A percentile compares a stretch with the other conserved stretches of the same genome.
Evolutionary conservation across 2,329 filamentous ascomycete genomes (phyloP).

Genomic region (Neurospora sp.): DNA sequence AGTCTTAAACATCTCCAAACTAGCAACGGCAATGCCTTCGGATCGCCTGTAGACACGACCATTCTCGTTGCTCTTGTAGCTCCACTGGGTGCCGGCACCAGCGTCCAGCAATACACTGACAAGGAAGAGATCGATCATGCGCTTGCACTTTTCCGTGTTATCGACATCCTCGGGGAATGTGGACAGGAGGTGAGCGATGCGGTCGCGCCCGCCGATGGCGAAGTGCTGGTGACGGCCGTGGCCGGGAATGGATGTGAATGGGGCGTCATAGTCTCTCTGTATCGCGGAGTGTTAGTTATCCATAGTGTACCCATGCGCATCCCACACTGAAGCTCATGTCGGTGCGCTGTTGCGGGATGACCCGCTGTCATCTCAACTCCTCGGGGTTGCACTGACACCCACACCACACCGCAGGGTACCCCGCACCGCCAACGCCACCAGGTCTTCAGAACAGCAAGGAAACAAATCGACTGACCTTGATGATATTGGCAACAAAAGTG

Average conservation of each 20-base stretch:
- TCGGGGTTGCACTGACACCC: background rate
- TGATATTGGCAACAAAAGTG: slow-evolving; percentile 80
- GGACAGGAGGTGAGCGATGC: slow-evolving; percentile 59
- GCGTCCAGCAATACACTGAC: slow-evolving; percentile 76
- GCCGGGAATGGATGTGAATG: slow-evolving; percentile 60
- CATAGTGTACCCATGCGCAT: background rate
- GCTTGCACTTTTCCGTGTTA: slow-evolving; percentile 61
- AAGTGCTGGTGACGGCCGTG: slow-evolving; percentile 83
- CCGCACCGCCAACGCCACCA: background rate
- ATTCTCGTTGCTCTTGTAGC: slow-evolving; percentile 84
- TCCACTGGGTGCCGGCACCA: slow-evolving; percentile 83
- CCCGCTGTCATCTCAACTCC: background rate
- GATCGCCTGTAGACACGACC: slow-evolving; percentile 74
- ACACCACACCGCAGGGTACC: background rate
- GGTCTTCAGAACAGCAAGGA: background rate
- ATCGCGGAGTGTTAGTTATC: background rate
- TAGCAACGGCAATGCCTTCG: slow-evolving; percentile 72
- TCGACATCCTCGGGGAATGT: slow-evolving; percentile 62
- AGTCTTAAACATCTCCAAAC: slow-evolving; percentile 84
- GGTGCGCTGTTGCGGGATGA: background rate
- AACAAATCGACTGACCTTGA: slow-evolving; percentile 56
- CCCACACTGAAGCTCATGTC: background rate
- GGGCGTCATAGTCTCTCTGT: slow-evolving; percentile 45
- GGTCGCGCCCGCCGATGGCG: slow-evolving; percentile 65
- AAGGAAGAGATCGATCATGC: slow-evolving; percentile 68